Evolutionary conservation across 225 moss, liverwort and hornwort genomes (phyloP).

Genomic region (Anthoceros angustus): DNA sequence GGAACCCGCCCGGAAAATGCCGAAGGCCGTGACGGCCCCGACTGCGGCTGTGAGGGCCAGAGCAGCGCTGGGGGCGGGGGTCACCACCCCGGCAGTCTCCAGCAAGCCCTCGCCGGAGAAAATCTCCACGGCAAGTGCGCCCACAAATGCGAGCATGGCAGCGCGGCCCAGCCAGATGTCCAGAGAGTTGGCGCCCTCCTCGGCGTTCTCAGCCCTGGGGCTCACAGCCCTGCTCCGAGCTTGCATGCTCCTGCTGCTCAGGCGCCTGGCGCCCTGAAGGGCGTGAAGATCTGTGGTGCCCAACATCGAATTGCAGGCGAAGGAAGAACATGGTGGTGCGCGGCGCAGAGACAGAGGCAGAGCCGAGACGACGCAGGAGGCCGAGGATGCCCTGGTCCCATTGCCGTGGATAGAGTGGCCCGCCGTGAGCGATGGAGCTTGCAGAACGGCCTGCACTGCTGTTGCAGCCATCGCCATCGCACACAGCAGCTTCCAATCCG

Average conservation of each 20-base stretch:
- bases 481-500: background rate
- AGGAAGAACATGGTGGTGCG: background rate
- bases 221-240: background rate
- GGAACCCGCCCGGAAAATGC: conserved; percentile 27
- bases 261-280: background rate
- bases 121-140: conserved; percentile 47
- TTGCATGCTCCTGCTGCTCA: background rate
- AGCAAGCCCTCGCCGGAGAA: conserved; percentile 81
- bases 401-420: background rate
- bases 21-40: conserved; percentile 35
- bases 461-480: background rate
- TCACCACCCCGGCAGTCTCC: conserved; percentile 36
- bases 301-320: conserved; percentile 1
- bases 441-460: background rate
- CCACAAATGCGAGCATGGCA: conserved; percentile 73
- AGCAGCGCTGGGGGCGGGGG: conserved; percentile 21
- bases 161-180: conserved; percentile 75
- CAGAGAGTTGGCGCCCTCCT: conserved; percentile 22
- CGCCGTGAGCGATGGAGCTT: background rate
- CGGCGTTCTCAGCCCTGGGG: background rate
- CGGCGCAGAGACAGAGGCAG: background rate
- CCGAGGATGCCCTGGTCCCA: background rate
- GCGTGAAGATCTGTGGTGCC: background rate
- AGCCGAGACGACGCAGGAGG: background rate
- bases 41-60: conserved; percentile 27